Evolutionary conservation across 2,329 filamentous ascomycete genomes (phyloP).

Genomic region (Aphanoascus verrucosus): DNA sequence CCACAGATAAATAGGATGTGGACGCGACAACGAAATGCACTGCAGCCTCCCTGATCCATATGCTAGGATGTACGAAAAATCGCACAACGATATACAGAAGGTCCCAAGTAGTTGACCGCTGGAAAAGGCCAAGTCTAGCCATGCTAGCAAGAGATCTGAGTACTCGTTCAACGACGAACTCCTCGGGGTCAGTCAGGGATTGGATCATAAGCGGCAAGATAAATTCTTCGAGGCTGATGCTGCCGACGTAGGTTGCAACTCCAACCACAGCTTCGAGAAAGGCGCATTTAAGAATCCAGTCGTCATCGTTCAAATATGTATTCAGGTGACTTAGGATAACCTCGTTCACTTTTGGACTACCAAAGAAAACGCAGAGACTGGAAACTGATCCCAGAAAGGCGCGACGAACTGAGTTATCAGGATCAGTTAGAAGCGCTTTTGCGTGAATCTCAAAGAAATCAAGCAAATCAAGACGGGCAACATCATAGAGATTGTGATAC

Average conservation of each 20-base stretch:
- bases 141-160: slow-evolving; percentile 80
- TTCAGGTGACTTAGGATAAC: slow-evolving; percentile 94
- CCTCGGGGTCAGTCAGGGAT: slow-evolving; percentile 82
- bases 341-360: slow-evolving; percentile 81
- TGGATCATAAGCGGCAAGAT: slow-evolving; percentile 94
- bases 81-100: slow-evolving; percentile 70
- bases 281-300: slow-evolving; percentile 93
- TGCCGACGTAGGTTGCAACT: slow-evolving; percentile 81
- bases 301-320: slow-evolving; percentile 89
- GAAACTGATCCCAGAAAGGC: slow-evolving; percentile 88
- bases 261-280: slow-evolving; percentile 95
- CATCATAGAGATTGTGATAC: slow-evolving; percentile 77
- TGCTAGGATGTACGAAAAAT: slow-evolving; percentile 86
- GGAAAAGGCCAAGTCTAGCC: slow-evolving; percentile 76
- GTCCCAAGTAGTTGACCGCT: slow-evolving; percentile 75
- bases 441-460: slow-evolving; percentile 79
- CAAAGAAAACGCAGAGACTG: slow-evolving; percentile 89
- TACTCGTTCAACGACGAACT: slow-evolving; percentile 85
- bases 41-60: slow-evolving; percentile 88
- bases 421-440: slow-evolving; percentile 79
- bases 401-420: slow-evolving; percentile 71
- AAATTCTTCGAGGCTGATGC: slow-evolving; percentile 82
- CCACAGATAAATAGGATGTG: slow-evolving; percentile 61
- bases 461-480: slow-evolving; percentile 70
- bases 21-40: slow-evolving; percentile 71